Evolutionary conservation across 139 green algal genomes (phyloP).

Genomic region (Nannochloris sp.): DNA sequence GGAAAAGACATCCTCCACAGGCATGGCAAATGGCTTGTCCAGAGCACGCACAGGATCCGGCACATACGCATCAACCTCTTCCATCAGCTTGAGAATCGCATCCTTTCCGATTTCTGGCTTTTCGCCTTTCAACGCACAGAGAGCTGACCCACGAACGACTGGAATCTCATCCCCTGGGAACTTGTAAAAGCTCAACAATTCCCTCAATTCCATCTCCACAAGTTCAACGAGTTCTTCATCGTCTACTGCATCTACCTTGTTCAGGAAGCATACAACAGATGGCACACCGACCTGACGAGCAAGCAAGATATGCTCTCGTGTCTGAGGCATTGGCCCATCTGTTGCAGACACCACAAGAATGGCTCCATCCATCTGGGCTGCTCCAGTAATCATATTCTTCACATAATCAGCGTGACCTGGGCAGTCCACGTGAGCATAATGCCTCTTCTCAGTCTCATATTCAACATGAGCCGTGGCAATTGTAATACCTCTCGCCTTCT

Average conservation of each 20-base stretch:
- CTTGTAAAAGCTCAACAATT: conserved; percentile 98
- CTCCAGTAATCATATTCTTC: conserved; percentile 99
- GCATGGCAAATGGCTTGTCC: conserved; percentile 96
- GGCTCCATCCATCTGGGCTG: conserved; percentile 96
- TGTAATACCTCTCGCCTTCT: conserved; percentile 98
- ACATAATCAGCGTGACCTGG: conserved; percentile 98
- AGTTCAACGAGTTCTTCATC: conserved; percentile 96
- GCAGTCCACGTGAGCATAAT: conserved; percentile 99
- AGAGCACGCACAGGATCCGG: conserved; percentile 65
- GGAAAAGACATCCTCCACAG: conserved; percentile 95
- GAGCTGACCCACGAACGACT: conserved; percentile 74
- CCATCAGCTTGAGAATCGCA: conserved; percentile 84
- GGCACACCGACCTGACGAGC: conserved; percentile 94
- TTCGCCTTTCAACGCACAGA: conserved; percentile 82
- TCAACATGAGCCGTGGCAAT: conserved; percentile 96
- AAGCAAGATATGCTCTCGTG: conserved; percentile 95
- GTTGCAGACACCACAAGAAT: conserved; percentile 95
- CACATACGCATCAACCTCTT: conserved; percentile 80
- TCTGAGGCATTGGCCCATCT: conserved; percentile 98
- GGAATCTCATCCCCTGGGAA: conserved; percentile 89
- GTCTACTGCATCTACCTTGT: conserved; percentile 96
- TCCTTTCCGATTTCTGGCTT: conserved; percentile 70
- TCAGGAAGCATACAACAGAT: conserved; percentile 93
- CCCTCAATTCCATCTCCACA: conserved; percentile 97
- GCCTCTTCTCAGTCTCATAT: conserved; percentile 92